Base-by-base conservation (phyloP, 371 early-diverging fungal genomes). In the Rozella allomycis region DNA sequence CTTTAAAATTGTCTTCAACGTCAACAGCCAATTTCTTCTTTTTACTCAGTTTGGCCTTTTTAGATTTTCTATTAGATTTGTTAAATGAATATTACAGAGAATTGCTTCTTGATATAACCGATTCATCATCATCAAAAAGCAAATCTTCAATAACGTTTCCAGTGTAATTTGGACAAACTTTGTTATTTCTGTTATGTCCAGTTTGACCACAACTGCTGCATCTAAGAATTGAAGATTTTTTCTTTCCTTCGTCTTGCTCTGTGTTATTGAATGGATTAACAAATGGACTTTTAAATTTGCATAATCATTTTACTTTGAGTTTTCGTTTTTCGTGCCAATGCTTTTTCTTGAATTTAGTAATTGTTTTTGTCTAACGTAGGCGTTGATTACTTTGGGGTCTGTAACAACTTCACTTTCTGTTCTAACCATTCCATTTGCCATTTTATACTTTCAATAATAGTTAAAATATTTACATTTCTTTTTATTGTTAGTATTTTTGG, bases 141-240 rank as follows among this genome's bases (percentile, higher is more conserved):
- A 10, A 9, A 10, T 25, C 25, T 25, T 9, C 12, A 12, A 25
- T 12, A 10, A 9, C 10, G n/a, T 25, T 12, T 12, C 25, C 9
- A 12, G 25, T 10, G n/a, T 25, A 25, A 9, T 10, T n/a, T 2
- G 80, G 80, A 36, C 83, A 82, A 31, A 65, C 74, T 31, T 72
- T 70, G 47, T 79, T 82, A 3, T 81, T 80, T 47, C 75, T 80
- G 76, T 78, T 82, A 34, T 82, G 83, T 12, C 83, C 83, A 9
- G 70, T 45, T 39, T 70, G 60, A 23, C 80, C 80, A 47, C 83
- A 82, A 43, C 75, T 78, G 37, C 79, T 74, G 46, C 81, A 82
- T 16, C 63, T 58, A 19, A 76, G 59, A 62, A 42, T 13, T 30
- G 1, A 19, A 20, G 6, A 20, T 20, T 34, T 70, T 46, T 41